These are phyloP conservation scores for Picea abies DNA, from an alignment of 83 land plant genomes.

Conservation along the genomic window DNA sequence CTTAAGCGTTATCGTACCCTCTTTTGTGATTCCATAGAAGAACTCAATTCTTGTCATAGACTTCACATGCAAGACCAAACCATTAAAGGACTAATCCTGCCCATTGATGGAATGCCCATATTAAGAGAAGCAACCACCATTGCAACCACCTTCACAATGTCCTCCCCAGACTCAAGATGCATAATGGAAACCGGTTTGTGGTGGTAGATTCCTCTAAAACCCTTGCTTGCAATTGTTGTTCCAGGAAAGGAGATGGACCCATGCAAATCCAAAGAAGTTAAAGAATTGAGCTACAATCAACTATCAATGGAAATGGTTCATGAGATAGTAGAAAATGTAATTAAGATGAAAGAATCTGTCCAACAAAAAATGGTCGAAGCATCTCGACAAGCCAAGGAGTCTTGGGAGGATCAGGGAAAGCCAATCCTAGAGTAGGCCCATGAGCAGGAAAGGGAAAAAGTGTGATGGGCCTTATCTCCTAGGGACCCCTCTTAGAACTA, in stretches of 20 bases:
- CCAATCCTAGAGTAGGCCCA: too few relatives aligned
- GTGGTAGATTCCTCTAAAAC: conserved; percentile 51
- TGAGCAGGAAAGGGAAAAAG: too few relatives aligned
- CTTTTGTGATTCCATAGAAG: not conserved
- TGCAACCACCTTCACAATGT: conserved; percentile 38
- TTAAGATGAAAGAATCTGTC: too few relatives aligned
- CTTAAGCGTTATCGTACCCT: not conserved
- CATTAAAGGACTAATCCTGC: conserved; percentile 68
- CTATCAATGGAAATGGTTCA: too few relatives aligned
- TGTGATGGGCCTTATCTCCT: too few relatives aligned
- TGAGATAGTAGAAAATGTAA: too few relatives aligned
- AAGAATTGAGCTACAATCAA: not conserved
- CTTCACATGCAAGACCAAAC: conserved; percentile 70
- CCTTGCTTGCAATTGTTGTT: conserved; percentile 18
- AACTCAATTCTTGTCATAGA: conserved; percentile 20
- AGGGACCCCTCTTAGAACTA: too few relatives aligned
- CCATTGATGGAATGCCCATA: conserved; percentile 86
- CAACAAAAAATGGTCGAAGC: too few relatives aligned
- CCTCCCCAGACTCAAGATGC: conserved; percentile 26
- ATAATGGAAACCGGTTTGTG: conserved; percentile 20
- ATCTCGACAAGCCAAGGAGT: too few relatives aligned
- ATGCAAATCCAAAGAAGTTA: conserved; percentile 22
- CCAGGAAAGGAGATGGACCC: conserved; percentile 20
- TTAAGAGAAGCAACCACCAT: conserved; percentile 22
- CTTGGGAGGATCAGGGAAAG: too few relatives aligned